A percentile compares a stretch with the other conserved stretches of the same genome.
phyloP scores from a whole-genome alignment of 2,329 filamentous ascomycete species.

The Fusarium stilboides region DNA sequence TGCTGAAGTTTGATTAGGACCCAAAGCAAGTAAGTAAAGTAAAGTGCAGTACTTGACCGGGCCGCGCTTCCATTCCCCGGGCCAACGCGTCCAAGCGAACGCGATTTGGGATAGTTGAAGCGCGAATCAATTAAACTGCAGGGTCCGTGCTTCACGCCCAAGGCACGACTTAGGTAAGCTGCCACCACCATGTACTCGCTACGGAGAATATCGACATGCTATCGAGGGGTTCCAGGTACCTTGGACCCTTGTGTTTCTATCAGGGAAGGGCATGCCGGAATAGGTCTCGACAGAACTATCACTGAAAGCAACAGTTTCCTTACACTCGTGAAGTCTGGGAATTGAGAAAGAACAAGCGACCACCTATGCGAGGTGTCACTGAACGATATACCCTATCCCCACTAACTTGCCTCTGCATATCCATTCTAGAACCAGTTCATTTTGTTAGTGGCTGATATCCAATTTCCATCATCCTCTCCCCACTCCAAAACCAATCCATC shows the following conservation, averaged over 20 bases:
- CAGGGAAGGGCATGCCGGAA: conserved; percentile 1
- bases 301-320: not conserved
- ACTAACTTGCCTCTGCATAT: conserved; percentile 5
- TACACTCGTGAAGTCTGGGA: not conserved
- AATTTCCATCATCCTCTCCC: conserved; percentile 30
- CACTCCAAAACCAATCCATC: conserved; percentile 1
- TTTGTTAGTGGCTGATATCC: conserved; percentile 37
- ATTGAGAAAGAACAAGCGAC: not conserved
- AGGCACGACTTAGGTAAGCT: conserved; percentile 27
- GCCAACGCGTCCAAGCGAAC: conserved; percentile 45
- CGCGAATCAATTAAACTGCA: conserved; percentile 48
- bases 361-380: not conserved
- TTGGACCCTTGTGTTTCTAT: conserved; percentile 6
- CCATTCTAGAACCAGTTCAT: conserved; percentile 14
- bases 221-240: conserved; percentile 4
- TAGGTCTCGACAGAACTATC: conserved; percentile 1
- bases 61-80: conserved; percentile 43
- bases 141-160: conserved; percentile 38
- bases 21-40: conserved; percentile 31
- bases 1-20: conserved; percentile 32
- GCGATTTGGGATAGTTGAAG: conserved; percentile 37
- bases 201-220: not conserved
- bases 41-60: conserved; percentile 35
- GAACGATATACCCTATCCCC: not conserved
- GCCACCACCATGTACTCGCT: conserved; percentile 11